phyloP scores from a whole-genome alignment of 2,329 filamentous ascomycete species.

The Aspergillus floridensis region DNA sequence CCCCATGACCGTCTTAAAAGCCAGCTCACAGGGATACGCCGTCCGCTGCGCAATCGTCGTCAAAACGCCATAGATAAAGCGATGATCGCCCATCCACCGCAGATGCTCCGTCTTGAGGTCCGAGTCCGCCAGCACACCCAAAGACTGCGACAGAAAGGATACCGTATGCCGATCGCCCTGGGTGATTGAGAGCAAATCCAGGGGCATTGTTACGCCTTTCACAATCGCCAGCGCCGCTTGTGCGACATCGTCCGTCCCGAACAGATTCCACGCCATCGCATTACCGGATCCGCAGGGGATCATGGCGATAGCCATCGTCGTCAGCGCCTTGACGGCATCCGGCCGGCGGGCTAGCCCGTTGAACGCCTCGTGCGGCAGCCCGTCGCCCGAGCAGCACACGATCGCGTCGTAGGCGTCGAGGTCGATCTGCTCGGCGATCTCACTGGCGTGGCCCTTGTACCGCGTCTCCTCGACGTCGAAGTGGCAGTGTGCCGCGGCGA shows the following conservation, averaged over 20 bases:
- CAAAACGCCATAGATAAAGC: conserved; percentile 80
- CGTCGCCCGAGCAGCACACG: conserved; percentile 85
- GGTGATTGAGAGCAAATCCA: conserved; percentile 83
- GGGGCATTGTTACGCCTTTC: conserved; percentile 74
- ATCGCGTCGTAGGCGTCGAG: conserved; percentile 78
- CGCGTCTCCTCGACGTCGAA: neutral
- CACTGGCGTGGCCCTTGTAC: conserved; percentile 52
- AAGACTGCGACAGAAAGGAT: conserved; percentile 84
- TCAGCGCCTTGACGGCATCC: conserved; percentile 70
- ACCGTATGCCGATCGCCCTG: conserved; percentile 70
- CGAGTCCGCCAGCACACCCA: conserved; percentile 84
- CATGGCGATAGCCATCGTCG: conserved; percentile 76
- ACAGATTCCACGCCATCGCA: conserved; percentile 83
- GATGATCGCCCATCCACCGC: conserved; percentile 81
- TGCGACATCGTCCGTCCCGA: conserved; percentile 71
- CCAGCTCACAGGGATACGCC: conserved; percentile 83
- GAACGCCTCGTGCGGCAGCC: conserved; percentile 85
- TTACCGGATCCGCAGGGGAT: conserved; percentile 92
- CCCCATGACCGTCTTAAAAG: conserved; percentile 75
- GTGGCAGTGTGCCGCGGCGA: neutral
- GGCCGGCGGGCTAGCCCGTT: conserved; percentile 77
- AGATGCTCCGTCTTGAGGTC: conserved; percentile 86
- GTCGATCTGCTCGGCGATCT: conserved; percentile 72
- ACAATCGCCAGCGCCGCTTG: conserved; percentile 77
- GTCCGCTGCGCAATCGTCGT: conserved; percentile 71